Percentiles rank a stretch among this genome's conserved stretches.
phyloP scores from a whole-genome alignment of 108 stramenopile genomes.

The Fistulifera solaris region DNA sequence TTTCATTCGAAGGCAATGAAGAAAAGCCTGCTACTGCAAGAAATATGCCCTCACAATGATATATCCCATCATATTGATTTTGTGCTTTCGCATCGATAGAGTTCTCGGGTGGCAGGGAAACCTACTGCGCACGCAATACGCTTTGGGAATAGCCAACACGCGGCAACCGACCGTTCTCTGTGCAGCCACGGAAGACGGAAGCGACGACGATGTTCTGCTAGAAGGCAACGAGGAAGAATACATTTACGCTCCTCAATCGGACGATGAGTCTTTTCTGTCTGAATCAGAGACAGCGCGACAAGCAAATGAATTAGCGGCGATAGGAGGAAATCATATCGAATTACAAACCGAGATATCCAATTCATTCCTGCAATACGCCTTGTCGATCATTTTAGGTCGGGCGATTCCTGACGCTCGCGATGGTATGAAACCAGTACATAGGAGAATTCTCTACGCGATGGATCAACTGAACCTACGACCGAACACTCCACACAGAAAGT shows the following conservation, averaged over 20 bases:
- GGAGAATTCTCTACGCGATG: constrained; percentile 95
- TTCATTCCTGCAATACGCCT: constrained; percentile 90
- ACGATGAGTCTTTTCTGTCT: constrained; percentile 7
- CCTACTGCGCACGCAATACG: not conserved
- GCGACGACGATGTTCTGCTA: not conserved
- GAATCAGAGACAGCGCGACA: constrained; percentile 15
- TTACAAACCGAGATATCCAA: constrained; percentile 55
- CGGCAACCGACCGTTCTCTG: no score
- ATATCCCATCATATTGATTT: no score
- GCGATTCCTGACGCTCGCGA: constrained; percentile 95
- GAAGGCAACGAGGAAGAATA: constrained; percentile 11
- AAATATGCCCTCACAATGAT: no score
- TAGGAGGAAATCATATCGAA: constrained; percentile 28
- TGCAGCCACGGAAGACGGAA: not conserved
- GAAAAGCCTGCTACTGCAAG: no score
- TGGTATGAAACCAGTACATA: constrained; percentile 95
- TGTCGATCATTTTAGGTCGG: constrained; percentile 89
- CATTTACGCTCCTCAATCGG: constrained; percentile 4
- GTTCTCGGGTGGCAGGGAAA: not conserved
- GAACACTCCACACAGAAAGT: constrained; percentile 80
- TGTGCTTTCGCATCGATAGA: no score
- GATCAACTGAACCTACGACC: constrained; percentile 71
- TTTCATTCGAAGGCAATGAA: no score
- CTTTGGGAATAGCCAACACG: not conserved
- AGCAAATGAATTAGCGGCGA: constrained; percentile 25